A percentile compares a stretch with the other conserved stretches of the same genome.
phyloP scores from a whole-genome alignment of 2,329 filamentous ascomycete species.

The Fusarium neocosmosporiellum region DNA sequence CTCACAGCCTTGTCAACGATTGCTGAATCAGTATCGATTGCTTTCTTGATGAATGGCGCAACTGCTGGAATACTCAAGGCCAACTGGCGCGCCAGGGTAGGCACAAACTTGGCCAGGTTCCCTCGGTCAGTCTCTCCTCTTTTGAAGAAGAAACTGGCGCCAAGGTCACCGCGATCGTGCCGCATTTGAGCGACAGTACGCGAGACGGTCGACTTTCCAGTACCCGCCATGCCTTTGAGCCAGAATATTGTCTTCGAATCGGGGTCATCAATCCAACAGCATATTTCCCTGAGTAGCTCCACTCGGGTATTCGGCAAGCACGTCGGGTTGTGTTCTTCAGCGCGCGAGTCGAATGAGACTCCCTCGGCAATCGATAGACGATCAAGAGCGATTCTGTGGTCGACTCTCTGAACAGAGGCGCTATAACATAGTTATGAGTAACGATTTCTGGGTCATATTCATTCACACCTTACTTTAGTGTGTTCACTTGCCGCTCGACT shows the following conservation, averaged over 20 bases:
- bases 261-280: not conserved
- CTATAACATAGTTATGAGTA: too few species aligned
- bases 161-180: fast-evolving
- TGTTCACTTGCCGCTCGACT: too few species aligned
- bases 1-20: not conserved
- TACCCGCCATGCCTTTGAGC: not conserved
- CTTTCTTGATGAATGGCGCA: not conserved
- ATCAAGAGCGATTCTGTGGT: not conserved
- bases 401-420: not conserved
- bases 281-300: constrained; percentile 42
- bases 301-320: constrained; percentile 47
- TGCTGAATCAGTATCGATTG: not conserved
- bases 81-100: not conserved
- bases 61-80: not conserved
- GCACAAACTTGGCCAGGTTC: not conserved
- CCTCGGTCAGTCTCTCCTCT: not conserved
- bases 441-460: too few species aligned
- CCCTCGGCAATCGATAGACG: constrained; percentile 30
- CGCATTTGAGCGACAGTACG: not conserved
- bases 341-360: constrained; percentile 50
- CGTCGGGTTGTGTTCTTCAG: constrained; percentile 46
- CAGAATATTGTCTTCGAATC: not conserved
- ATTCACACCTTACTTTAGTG: too few species aligned
- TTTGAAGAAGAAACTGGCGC: too few species aligned
- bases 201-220: not conserved